Base-by-base conservation (phyloP, 352 stramenopile species). In the Phytophthora quininea region DNA sequence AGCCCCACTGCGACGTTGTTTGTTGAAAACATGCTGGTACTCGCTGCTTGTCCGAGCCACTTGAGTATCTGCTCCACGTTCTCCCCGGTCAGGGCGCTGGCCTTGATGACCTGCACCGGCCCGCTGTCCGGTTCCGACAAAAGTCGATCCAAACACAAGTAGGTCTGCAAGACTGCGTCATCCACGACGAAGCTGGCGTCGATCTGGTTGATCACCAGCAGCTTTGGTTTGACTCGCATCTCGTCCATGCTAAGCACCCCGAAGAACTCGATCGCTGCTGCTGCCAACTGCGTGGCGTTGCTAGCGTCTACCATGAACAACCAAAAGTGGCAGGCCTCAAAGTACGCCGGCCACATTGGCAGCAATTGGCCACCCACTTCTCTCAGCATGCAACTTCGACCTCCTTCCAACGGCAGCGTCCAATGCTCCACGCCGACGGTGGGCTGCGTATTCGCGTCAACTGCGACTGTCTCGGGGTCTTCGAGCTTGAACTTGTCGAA, bases 271-370 rank as follows among this genome's bases (percentile, higher is more conserved):
- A 91, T 75, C 0, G 74, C 70, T 0, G 85, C 74, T 1, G 70
- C 77, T 2, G 74, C 71, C 32, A 93, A 55, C 40, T 90, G 76
- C 27, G 69, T 58, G 19, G 80, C 63, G 38, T 86, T 87, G 43
- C 79, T 84, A 27, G 86, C 62, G 58, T 91, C 82, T n/a, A 93
- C 46, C 19, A 93, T 63, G 62, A 78, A 93, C 47, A 93, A 66
- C 81, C 80, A 91, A 59, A 88, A 86, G 29, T 93, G 82, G 48
- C 79, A 88, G 29, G 54, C 73, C 10, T 74, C 71, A 60, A 84
- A 93, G 61, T 91, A 93, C 49, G 79, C 73, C 33, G 81, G 77
- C 85, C 83, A 93, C 79, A 90, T 91, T 8, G 83, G 74, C 60
- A 91, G 62, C 64, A 93, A 53, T 63, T 89, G 83, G 8, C 68